Base-by-base conservation (phyloP, 768 basidiomycete species). In the Psilocybe sp. region DNA sequence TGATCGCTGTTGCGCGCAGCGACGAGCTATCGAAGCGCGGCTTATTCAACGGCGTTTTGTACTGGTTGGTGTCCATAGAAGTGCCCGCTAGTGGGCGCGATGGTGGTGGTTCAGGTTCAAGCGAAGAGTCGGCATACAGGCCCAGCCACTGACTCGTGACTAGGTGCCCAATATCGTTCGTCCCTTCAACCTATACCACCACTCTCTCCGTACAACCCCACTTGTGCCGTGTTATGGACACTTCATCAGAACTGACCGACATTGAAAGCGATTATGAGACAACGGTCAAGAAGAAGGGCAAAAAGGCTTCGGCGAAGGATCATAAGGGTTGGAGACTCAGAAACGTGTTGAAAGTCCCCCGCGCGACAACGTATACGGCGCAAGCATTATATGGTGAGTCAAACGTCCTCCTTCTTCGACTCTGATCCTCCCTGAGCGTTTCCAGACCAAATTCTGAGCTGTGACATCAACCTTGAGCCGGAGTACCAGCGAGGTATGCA, bases 401-500 rank as follows among this genome's bases (percentile, higher is more conserved):
- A 40, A 3, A 9, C 12, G 15, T 78, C 15, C 48, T 68, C 59
- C n/a, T 50, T 50, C 44, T 40, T 37, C 43, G 15, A 39, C 20
- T 40, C 11, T 37, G 6, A 47, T 16, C 16, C 34, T 52, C 12
- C n/a, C 23, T 10, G 7, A 15, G 13, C 39, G 13, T 32, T 28
- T 39, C 13, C 45, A 88, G 87, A 87, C 46, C 85, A 89, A 63
- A 78, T 89, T 32, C 65, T 75, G 44, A 70, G 66, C n/a, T 69
- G 69, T 2, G 84, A 87, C 47, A 85, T 92, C 44, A 72, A 87
- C 58, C 66, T 89, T 7, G 81, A 89, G 38, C 84, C 88, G 0
- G 89, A 89, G 35, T 91, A 91, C 60, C 89, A 91, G 60, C 79
- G 88, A 60, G 88, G 85, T 83, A 46, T 13, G 64, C 5, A 33